A percentile compares a stretch with the other conserved stretches of the same genome.
Evolutionary conservation across 2,329 filamentous ascomycete species (phyloP).

Genomic region (Coniochaeta hoffmannii): DNA sequence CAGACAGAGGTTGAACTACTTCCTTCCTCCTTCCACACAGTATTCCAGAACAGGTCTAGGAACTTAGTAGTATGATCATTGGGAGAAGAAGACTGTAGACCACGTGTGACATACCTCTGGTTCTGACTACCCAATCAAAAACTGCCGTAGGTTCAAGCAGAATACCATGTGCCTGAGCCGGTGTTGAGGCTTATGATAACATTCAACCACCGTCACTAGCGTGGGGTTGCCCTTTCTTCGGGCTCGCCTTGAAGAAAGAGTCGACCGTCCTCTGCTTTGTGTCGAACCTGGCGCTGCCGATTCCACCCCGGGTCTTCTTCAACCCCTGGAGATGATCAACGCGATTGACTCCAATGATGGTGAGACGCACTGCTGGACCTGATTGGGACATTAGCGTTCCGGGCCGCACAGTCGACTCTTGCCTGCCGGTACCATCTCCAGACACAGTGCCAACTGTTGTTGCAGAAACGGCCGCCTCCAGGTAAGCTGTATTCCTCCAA

Average conservation of each 20-base stretch:
- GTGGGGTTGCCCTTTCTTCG: constrained; percentile 46
- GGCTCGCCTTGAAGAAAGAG: constrained; percentile 54
- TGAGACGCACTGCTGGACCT: constrained; percentile 16
- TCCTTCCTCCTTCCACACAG: constrained; percentile 63
- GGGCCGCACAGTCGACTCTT: neutral
- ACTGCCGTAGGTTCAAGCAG: neutral
- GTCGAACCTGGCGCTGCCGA: constrained; percentile 73
- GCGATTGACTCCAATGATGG: constrained; percentile 58
- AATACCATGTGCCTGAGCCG: neutral
- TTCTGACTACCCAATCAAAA: neutral
- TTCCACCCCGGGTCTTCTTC: constrained; percentile 73
- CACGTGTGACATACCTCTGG: constrained; percentile 28
- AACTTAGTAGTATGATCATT: constrained; percentile 65
- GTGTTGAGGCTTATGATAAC: neutral
- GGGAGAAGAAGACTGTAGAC: constrained; percentile 11
- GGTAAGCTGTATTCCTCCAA: constrained; percentile 48
- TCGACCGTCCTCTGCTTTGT: constrained; percentile 68
- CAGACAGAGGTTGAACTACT: constrained; percentile 81
- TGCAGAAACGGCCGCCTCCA: constrained; percentile 20
- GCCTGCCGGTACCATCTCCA: neutral
- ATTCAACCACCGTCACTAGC: constrained; percentile 1
- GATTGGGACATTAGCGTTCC: constrained; percentile 2
- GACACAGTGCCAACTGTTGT: neutral
- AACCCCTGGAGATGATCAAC: constrained; percentile 64
- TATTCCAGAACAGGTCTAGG: constrained; percentile 81